Percentiles rank a stretch among this genome's conserved stretches.
Evolutionary conservation across 805 yeast species (phyloP).

Genomic region (Candida nemodendra): DNA sequence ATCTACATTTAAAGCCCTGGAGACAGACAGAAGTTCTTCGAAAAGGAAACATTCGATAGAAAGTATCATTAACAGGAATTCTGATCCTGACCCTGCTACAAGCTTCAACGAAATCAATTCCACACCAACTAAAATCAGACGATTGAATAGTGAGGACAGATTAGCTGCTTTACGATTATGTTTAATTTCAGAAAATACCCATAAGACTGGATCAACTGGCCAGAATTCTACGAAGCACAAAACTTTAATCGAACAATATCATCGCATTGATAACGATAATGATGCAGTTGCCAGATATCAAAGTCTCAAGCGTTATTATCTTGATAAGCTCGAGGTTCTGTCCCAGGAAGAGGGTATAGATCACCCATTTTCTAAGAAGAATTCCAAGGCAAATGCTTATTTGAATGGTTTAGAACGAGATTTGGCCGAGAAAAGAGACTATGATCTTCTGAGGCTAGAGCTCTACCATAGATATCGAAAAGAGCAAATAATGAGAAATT

Average conservation of each 20-base stretch:
- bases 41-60: too few relatives aligned
- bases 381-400: slow-evolving; percentile 6
- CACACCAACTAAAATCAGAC: neutral
- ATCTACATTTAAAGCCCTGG: too few relatives aligned
- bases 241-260: slow-evolving; percentile 1
- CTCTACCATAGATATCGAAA: slow-evolving; percentile 25
- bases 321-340: slow-evolving; percentile 12
- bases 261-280: slow-evolving; percentile 2
- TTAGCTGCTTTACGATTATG: slow-evolving; percentile 19
- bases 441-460: slow-evolving; percentile 29
- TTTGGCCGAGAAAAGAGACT: slow-evolving; percentile 34
- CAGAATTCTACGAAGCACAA: slow-evolving; percentile 7
- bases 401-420: slow-evolving; percentile 29
- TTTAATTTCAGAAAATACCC: slow-evolving; percentile 14
- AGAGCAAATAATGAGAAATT: slow-evolving; percentile 25
- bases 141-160: slow-evolving; percentile 7
- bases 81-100: neutral
- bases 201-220: neutral
- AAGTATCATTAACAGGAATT: too few relatives aligned
- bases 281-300: slow-evolving; percentile 8
- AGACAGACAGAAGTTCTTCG: too few relatives aligned
- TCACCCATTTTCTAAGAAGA: slow-evolving; percentile 12
- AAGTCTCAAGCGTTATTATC: slow-evolving; percentile 6
- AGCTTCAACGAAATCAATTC: neutral
- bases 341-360: slow-evolving; percentile 7